Conservation (phyloP, 1,284 basidiomycete species). For the Puccinia novopanici region DNA sequence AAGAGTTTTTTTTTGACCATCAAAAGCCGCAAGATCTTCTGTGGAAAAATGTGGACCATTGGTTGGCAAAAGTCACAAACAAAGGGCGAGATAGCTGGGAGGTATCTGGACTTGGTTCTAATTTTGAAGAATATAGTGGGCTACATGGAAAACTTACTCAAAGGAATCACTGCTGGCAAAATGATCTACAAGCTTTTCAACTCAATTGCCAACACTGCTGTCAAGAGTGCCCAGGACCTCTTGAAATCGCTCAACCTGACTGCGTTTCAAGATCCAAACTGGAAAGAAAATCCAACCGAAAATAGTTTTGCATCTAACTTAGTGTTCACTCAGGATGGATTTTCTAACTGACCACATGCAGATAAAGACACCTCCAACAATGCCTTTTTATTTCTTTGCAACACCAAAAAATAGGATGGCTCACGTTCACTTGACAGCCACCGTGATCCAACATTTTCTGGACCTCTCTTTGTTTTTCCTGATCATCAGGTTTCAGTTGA, state of each 20-base stretch:
- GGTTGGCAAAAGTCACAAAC: not conserved
- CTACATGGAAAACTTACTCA: not conserved
- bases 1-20: not conserved
- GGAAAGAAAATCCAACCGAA: not conserved
- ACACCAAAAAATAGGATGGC: not conserved
- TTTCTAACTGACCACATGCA: not conserved
- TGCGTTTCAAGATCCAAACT: not conserved
- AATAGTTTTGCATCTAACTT: not conserved
- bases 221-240: not conserved
- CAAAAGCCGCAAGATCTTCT: not conserved
- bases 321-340: not conserved
- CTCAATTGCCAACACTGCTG: not conserved
- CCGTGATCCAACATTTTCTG: not conserved
- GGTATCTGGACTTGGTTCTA: not conserved
- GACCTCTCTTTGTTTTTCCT: too few species aligned
- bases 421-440: not conserved
- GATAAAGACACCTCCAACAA: not conserved
- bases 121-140: not conserved
- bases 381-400: not conserved
- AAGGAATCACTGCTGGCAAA: not conserved
- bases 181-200: not conserved
- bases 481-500: conserved; percentile 12
- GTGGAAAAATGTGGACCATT: not conserved
- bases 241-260: not conserved
- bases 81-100: not conserved